Evolutionary conservation across 306 rosid species (phyloP).

Genomic region (Malus fusca): DNA sequence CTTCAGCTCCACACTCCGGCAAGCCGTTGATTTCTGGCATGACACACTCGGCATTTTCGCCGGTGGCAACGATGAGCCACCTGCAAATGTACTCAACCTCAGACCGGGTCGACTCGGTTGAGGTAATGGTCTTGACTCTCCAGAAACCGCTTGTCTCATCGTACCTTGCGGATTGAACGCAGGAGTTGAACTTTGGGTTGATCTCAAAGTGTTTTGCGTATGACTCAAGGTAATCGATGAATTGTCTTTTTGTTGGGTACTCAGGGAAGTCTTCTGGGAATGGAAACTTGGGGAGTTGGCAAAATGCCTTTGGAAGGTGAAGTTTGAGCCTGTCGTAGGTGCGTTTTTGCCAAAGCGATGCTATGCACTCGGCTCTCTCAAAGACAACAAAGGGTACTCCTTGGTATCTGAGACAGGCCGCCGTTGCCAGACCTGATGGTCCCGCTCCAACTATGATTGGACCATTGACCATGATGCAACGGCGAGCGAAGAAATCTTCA

Average conservation of each 20-base stretch:
- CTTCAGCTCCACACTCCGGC: conserved; percentile 49
- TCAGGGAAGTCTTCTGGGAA: conserved; percentile 75
- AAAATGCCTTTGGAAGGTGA: conserved; percentile 91
- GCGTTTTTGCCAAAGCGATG: conserved; percentile 87
- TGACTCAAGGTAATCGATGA: conserved; percentile 64
- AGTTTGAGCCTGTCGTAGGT: conserved; percentile 82
- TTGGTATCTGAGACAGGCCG: conserved; percentile 75
- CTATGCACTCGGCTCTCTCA: conserved; percentile 76
- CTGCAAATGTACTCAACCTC: conserved; percentile 72
- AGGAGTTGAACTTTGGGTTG: conserved; percentile 69
- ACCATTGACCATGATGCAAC: conserved; percentile 74
- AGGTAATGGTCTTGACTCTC: conserved; percentile 53
- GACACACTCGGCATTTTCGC: conserved; percentile 89
- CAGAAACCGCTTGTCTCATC: conserved; percentile 67
- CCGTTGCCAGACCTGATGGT: conserved; percentile 90
- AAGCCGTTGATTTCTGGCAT: conserved; percentile 69
- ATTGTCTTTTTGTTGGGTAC: conserved; percentile 71
- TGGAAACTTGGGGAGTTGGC: conserved; percentile 74
- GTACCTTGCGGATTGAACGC: conserved; percentile 55
- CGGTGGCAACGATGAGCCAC: conserved; percentile 91
- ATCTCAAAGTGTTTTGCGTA: conserved; percentile 56
- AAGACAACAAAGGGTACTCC: conserved; percentile 77
- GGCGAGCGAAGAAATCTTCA: conserved; percentile 42
- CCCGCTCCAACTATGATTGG: conserved; percentile 94
- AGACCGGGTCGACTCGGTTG: background rate